Percentiles rank a stretch among this genome's conserved stretches.
phyloP scores from a whole-genome alignment of 768 basidiomycete genomes.

The Megacollybia marginata region DNA sequence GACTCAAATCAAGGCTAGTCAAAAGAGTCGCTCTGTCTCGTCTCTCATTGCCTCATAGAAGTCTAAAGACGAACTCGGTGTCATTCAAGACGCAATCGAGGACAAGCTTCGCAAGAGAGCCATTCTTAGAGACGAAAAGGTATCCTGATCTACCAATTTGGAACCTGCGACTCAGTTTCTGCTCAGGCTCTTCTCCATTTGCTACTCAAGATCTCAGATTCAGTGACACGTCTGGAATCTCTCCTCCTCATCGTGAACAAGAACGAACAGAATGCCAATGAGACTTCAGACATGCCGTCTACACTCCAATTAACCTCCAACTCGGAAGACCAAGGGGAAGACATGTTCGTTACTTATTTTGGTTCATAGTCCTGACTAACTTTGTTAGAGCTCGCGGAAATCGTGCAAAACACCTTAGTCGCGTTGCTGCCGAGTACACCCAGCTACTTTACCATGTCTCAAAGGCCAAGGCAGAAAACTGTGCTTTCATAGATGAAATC shows the following conservation, averaged over 20 bases:
- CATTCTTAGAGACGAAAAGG: constrained; percentile 82
- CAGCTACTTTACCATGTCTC: constrained; percentile 86
- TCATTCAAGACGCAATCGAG: constrained; percentile 67
- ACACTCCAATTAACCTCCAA: background rate
- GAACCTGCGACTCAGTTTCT: constrained; percentile 1
- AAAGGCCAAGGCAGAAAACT: constrained; percentile 73
- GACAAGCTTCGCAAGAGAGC: constrained; percentile 72
- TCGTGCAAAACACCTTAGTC: constrained; percentile 71
- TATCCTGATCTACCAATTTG: constrained; percentile 16
- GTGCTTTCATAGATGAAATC: constrained; percentile 74
- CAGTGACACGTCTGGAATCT: constrained; percentile 79
- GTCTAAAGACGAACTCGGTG: constrained; percentile 55
- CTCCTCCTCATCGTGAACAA: constrained; percentile 61
- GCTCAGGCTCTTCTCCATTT: constrained; percentile 74
- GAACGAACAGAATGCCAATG: constrained; percentile 34
- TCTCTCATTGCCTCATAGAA: constrained; percentile 28
- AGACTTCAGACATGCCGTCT: constrained; percentile 9
- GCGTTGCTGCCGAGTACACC: constrained; percentile 86
- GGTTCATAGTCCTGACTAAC: background rate
- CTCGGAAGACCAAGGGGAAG: constrained; percentile 35
- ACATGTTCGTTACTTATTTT: constrained; percentile 14
- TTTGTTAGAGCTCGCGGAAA: constrained; percentile 46
- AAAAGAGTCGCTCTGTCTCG: background rate
- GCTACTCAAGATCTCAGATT: constrained; percentile 89
- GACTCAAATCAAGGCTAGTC: constrained; percentile 59